Evolutionary conservation across 352 stramenopile genomes (phyloP), one percentile per base, ranked within the genome.

Genomic region (Phytophthora podocarpi): DNA sequence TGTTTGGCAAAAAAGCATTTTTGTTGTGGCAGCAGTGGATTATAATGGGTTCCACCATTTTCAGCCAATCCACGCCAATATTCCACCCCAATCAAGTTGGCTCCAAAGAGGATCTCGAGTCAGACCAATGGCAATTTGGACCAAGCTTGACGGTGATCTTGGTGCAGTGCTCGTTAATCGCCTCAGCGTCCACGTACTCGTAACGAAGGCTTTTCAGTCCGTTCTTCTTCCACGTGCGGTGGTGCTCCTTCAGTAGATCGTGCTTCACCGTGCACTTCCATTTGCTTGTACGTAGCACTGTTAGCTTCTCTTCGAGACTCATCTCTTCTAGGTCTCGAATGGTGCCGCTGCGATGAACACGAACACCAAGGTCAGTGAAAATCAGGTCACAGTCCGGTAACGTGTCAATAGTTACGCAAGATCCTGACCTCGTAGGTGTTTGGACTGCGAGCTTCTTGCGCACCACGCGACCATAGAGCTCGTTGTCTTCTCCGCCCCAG

Each of bases 201-300:
- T 84, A 86, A 2, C 36, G 23, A 12, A 86, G 52, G 31, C 46
- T 69, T 28, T 70, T 80, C 11, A 86, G 60, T 26, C 76, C 76
- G 41, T 86, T 86, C 27, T 68, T 77, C 52, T 81, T 79, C 76
- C 76, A 86, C 40, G 76, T 78, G 32, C 69, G 71, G 7, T 64
- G 68, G 48, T 86, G 76, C 42, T 86, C 76, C 55, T 86, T 83
- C 41, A 86, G 45, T 42, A 86, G 54, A 9, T 86, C 58, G 16
- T 55, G 54, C 42, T 86, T 86, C 37, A 86, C 72, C 18, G 79
- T 67, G 72, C 76, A 86, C 20, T 86, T 86, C 64, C 75, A 82
- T 36, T 83, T 82, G 41, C 62, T 74, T 6, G 37, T 59, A 32
- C 72, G 69, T 13, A 86, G 59, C 15, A 73, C 30, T 8, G 59